A percentile compares a stretch with the other conserved stretches of the same genome.
These are phyloP conservation scores for Cutaneotrichosporon cavernicola DNA, from an alignment of 1,284 basidiomycete genomes.

Conservation along the genomic window DNA sequence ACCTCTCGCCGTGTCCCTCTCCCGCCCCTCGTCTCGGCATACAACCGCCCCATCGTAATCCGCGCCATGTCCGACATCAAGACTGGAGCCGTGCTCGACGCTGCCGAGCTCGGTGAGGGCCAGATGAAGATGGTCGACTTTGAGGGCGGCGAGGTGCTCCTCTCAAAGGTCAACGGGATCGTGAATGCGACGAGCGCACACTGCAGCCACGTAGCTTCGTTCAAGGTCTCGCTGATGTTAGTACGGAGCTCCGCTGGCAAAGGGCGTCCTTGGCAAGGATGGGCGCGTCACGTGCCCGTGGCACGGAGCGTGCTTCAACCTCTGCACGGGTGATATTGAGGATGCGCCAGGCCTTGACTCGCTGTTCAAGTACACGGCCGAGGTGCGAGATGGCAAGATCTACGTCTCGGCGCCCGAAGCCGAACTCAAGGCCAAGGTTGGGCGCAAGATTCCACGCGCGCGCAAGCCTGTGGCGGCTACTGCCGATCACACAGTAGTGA, in stretches of 20 bases:
- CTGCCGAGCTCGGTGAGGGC: conserved; percentile 67
- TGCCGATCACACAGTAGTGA: conserved; percentile 64
- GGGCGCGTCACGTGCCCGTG: conserved; percentile 82
- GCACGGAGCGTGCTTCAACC: conserved; percentile 92
- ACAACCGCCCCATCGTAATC: background rate
- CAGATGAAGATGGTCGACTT: conserved; percentile 78
- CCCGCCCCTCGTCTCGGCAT: background rate
- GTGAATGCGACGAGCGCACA: conserved; percentile 72
- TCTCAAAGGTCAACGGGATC: conserved; percentile 69
- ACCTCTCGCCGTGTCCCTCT: background rate
- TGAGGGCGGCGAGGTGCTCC: conserved; percentile 70
- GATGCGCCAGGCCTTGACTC: conserved; percentile 85
- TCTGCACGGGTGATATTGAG: conserved; percentile 68
- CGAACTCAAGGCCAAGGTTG: conserved; percentile 69
- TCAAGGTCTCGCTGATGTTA: conserved; percentile 22
- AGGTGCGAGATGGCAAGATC: conserved; percentile 66
- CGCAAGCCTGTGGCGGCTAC: conserved; percentile 50
- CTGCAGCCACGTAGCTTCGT: conserved; percentile 68
- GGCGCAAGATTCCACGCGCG: conserved; percentile 55
- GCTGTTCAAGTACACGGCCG: conserved; percentile 76
- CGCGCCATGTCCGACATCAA: conserved; percentile 23
- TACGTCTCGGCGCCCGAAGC: conserved; percentile 71
- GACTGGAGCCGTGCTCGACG: conserved; percentile 38
- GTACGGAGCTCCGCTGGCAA: conserved; percentile 49
- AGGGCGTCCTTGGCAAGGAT: conserved; percentile 76